These are phyloP conservation scores for Euryodendron excelsum DNA, from an alignment of 148 eudicot species.

Conservation along the genomic window DNA sequence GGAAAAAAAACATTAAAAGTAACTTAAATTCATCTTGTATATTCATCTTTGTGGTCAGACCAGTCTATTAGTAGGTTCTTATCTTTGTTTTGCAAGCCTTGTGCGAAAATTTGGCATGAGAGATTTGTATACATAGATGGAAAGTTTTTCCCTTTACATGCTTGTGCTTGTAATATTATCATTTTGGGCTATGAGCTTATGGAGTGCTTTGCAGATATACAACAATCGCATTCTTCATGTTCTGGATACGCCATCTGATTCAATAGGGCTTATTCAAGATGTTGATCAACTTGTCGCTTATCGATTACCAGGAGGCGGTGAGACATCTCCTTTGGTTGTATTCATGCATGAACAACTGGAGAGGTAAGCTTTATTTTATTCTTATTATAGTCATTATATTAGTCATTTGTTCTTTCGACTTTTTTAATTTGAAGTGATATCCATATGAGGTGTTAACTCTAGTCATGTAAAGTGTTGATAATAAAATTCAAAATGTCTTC, in stretches of 20 bases:
- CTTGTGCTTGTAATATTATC: slow-evolving; percentile 1
- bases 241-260: slow-evolving; percentile 53
- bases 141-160: neutral
- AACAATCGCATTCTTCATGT: slow-evolving; percentile 43
- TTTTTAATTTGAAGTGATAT: neutral
- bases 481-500: too few relatives aligned
- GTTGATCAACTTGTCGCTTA: slow-evolving; percentile 74
- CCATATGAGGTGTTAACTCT: neutral
- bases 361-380: too few relatives aligned
- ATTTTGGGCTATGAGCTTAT: slow-evolving; percentile 10
- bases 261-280: slow-evolving; percentile 68
- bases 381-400: slow-evolving; percentile 20
- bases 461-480: neutral
- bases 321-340: slow-evolving; percentile 50
- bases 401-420: neutral
- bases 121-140: neutral
- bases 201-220: slow-evolving; percentile 50
- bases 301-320: slow-evolving; percentile 56
- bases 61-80: neutral
- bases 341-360: slow-evolving; percentile 55
- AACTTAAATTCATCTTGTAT: neutral
- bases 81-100: slow-evolving; percentile 1
- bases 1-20: neutral
- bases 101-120: neutral
- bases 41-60: neutral